These are phyloP conservation scores for Geranomyces variabilis DNA, from an alignment of 192 early-diverging fungal genomes.

Conservation along the genomic window DNA sequence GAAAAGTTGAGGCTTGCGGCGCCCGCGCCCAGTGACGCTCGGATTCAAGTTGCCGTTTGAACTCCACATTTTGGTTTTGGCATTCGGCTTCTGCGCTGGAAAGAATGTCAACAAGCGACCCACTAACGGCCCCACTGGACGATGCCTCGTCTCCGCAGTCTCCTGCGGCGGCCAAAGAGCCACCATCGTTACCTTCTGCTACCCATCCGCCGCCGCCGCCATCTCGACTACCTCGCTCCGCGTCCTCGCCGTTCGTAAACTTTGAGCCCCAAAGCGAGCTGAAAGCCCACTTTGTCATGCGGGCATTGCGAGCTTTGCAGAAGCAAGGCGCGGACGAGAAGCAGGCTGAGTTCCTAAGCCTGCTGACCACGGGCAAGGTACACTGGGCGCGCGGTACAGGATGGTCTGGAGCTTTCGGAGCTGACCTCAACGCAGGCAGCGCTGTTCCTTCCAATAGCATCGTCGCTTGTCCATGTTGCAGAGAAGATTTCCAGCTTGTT, in stretches of 20 bases:
- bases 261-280: constrained; percentile 8
- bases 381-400: neutral
- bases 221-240: neutral
- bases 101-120: too few species aligned
- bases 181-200: too few species aligned
- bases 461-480: constrained; percentile 12
- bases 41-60: too few species aligned
- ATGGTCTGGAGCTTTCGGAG: neutral
- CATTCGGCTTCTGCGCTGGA: too few species aligned
- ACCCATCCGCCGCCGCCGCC: too few species aligned
- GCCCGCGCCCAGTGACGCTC: too few species aligned
- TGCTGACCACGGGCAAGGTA: constrained; percentile 12
- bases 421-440: constrained; percentile 9
- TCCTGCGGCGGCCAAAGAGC: too few species aligned
- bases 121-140: too few species aligned
- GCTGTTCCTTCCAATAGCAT: constrained; percentile 15
- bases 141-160: too few species aligned
- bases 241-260: constrained; percentile 9
- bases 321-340: neutral
- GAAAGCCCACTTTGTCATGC: constrained; percentile 9
- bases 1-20: too few species aligned
- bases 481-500: constrained; percentile 15
- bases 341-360: neutral
- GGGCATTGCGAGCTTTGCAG: neutral
- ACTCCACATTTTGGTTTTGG: too few species aligned